Percentiles rank a stretch among this genome's conserved stretches.
Conservation (phyloP, 2,329 filamentous ascomycete genomes). For the Scedosporium apiospermum region DNA sequence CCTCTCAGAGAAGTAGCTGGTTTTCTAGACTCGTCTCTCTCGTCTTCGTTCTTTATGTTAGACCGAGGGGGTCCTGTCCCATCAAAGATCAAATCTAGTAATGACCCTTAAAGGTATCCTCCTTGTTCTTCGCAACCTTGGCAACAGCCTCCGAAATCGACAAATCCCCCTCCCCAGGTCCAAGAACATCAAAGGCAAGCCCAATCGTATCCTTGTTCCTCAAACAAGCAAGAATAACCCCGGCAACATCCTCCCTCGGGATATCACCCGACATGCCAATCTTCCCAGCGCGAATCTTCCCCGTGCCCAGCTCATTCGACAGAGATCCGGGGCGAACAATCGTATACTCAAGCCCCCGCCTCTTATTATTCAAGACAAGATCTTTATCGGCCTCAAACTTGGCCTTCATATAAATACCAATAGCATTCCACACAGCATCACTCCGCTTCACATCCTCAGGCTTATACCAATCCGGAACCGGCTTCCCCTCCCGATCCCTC, state of each 20-base stretch:
- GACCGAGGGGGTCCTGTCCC: too few relatives aligned
- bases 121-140: slow-evolving; percentile 23
- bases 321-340: slow-evolving; percentile 32
- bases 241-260: slow-evolving; percentile 33
- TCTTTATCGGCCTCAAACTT: slow-evolving; percentile 31
- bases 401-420: slow-evolving; percentile 29
- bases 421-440: slow-evolving; percentile 25
- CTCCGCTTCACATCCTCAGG: slow-evolving; percentile 25
- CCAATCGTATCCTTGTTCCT: slow-evolving; percentile 28
- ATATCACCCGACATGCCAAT: slow-evolving; percentile 26
- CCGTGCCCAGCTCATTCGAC: slow-evolving; percentile 24
- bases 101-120: slow-evolving; percentile 20
- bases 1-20: too few relatives aligned
- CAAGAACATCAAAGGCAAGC: slow-evolving; percentile 31
- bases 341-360: slow-evolving; percentile 30
- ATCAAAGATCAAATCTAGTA: slow-evolving; percentile 9
- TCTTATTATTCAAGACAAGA: slow-evolving; percentile 25
- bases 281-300: slow-evolving; percentile 30
- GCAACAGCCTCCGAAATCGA: slow-evolving; percentile 26
- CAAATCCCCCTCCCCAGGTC: slow-evolving; percentile 22
- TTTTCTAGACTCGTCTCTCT: too few relatives aligned
- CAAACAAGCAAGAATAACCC: slow-evolving; percentile 28
- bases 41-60: too few relatives aligned
- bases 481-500: slow-evolving; percentile 25
- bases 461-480: slow-evolving; percentile 32